These are phyloP conservation scores for Fusarium coicis DNA, from an alignment of 2,329 filamentous ascomycete genomes.

Conservation along the genomic window DNA sequence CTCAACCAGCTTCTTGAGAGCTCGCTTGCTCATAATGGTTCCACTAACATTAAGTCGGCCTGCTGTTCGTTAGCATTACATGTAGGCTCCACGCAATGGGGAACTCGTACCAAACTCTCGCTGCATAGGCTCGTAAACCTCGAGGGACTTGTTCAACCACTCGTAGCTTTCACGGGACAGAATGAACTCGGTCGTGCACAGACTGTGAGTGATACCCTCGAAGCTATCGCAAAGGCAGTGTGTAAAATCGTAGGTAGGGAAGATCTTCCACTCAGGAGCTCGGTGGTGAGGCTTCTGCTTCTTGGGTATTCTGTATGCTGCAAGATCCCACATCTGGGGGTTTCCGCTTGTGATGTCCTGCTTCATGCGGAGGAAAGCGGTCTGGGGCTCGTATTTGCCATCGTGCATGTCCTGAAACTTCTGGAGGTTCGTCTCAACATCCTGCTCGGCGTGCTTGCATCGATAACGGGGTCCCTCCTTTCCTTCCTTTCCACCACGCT, in stretches of 20 bases:
- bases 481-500: conserved; percentile 81
- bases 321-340: conserved; percentile 96
- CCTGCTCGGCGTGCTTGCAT: conserved; percentile 81
- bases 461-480: conserved; percentile 75
- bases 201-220: conserved; percentile 88
- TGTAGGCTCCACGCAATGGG: too few species aligned
- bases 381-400: conserved; percentile 86
- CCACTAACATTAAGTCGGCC: conserved; percentile 74
- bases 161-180: conserved; percentile 89
- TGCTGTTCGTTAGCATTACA: background rate
- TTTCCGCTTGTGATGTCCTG: conserved; percentile 86
- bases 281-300: conserved; percentile 77
- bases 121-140: conserved; percentile 93
- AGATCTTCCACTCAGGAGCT: conserved; percentile 91
- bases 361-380: conserved; percentile 93
- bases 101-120: conserved; percentile 71
- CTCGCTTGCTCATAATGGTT: conserved; percentile 88
- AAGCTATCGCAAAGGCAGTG: conserved; percentile 94
- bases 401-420: conserved; percentile 93
- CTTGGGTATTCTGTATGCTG: conserved; percentile 86
- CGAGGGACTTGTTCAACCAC: conserved; percentile 84
- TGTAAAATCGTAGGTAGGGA: conserved; percentile 93
- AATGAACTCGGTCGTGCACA: conserved; percentile 94
- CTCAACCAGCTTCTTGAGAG: conserved; percentile 82
- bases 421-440: conserved; percentile 77